Evolutionary conservation across 371 early-diverging fungal genomes (phyloP).

Genomic region (Zychaea mexicana): DNA sequence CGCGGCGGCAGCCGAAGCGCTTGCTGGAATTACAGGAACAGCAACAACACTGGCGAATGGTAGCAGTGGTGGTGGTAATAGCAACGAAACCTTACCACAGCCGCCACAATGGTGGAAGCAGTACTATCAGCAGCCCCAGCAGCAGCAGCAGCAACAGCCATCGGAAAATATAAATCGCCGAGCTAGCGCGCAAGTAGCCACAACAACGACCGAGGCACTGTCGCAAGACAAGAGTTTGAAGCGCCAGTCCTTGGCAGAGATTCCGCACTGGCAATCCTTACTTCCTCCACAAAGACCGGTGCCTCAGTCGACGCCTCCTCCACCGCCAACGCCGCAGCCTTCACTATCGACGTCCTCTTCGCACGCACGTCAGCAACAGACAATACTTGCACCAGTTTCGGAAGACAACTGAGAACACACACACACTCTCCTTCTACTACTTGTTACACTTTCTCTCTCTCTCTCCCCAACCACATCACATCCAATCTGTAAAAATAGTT

Average conservation of each 20-base stretch:
- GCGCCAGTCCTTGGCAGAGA: conserved; percentile 36
- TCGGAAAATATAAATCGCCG: not conserved
- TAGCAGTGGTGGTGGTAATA: not conserved
- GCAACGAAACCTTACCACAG: not conserved
- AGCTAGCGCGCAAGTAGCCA: not conserved
- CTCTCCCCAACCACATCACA: no score
- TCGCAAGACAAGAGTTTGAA: not conserved
- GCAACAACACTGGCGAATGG: no score
- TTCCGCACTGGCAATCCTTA: conserved; percentile 40
- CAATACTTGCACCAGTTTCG: not conserved
- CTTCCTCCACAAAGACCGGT: conserved; percentile 46
- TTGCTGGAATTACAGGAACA: no score
- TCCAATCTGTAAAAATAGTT: no score
- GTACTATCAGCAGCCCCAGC: not conserved
- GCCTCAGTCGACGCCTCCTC: conserved; percentile 35
- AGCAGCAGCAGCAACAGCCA: not conserved
- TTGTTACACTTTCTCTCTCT: not conserved
- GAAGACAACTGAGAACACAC: no score
- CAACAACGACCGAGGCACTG: not conserved
- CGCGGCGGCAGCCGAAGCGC: not conserved
- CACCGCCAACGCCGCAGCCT: conserved; percentile 21
- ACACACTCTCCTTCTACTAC: no score
- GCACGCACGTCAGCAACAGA: not conserved
- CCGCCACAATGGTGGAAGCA: conserved; percentile 5
- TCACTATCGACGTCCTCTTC: not conserved